A percentile compares a stretch with the other conserved stretches of the same genome.
These are phyloP conservation scores for Bisporella sp. DNA, from an alignment of 2,329 filamentous ascomycete genomes.

Conservation along the genomic window DNA sequence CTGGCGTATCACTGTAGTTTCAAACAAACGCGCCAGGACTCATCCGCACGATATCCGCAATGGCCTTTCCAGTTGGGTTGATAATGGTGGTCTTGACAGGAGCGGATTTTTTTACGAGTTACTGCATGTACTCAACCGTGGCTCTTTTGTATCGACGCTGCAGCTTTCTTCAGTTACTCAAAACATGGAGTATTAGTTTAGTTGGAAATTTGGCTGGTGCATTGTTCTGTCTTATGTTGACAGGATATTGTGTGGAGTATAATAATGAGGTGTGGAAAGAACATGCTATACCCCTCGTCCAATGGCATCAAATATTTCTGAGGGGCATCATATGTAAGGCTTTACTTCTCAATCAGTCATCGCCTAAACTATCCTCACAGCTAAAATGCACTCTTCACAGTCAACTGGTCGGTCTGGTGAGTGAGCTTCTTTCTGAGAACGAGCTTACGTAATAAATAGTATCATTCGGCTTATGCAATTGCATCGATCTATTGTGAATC, in stretches of 20 bases:
- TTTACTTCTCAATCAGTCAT: not conserved
- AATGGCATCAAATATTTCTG: conserved; percentile 46
- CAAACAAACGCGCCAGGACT: conserved; percentile 41
- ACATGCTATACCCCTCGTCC: too few species aligned
- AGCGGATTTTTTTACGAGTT: conserved; percentile 39
- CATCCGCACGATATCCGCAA: conserved; percentile 36
- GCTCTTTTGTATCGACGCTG: conserved; percentile 36
- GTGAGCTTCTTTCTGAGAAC: too few species aligned
- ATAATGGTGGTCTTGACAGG: conserved; percentile 42
- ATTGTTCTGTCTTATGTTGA: conserved; percentile 34
- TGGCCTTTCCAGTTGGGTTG: conserved; percentile 43
- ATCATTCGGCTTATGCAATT: not conserved
- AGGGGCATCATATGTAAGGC: conserved; percentile 41
- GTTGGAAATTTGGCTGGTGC: conserved; percentile 41
- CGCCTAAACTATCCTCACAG: too few species aligned
- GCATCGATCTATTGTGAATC: not conserved
- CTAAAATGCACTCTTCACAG: not conserved
- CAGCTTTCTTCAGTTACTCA: conserved; percentile 24
- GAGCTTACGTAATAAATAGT: too few species aligned
- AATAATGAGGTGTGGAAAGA: conserved; percentile 22
- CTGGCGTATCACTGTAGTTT: conserved; percentile 39
- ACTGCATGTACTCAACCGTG: conserved; percentile 35
- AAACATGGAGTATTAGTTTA: conserved; percentile 39
- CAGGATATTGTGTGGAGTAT: conserved; percentile 38
- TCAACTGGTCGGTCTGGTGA: not conserved